These are phyloP conservation scores for Aspergillus neoniger DNA, from an alignment of 2,329 filamentous ascomycete species.

Conservation along the genomic window DNA sequence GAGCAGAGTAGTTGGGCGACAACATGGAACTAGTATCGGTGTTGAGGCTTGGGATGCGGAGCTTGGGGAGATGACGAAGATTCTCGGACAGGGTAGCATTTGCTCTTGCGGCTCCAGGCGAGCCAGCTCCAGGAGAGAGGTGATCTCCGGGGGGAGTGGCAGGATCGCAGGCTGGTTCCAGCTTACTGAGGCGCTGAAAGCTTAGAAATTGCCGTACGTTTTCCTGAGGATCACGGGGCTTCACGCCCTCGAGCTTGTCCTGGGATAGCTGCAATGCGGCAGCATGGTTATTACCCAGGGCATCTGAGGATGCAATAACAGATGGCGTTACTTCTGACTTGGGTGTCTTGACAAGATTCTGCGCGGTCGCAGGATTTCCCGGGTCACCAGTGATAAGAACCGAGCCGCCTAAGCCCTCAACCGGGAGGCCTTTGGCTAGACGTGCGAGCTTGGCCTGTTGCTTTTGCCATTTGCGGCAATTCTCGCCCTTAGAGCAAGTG, in stretches of 20 bases:
- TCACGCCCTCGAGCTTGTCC: slow-evolving; percentile 68
- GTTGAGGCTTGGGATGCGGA: slow-evolving; percentile 56
- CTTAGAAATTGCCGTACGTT: slow-evolving; percentile 88
- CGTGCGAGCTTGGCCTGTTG: slow-evolving; percentile 76
- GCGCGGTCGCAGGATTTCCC: slow-evolving; percentile 69
- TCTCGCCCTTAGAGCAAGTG: slow-evolving; percentile 80
- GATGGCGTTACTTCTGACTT: slow-evolving; percentile 77
- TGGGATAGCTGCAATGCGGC: slow-evolving; percentile 71
- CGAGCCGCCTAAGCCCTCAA: slow-evolving; percentile 66
- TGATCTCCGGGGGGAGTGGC: slow-evolving; percentile 14
- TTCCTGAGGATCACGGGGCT: slow-evolving; percentile 80
- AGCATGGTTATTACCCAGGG: slow-evolving; percentile 70
- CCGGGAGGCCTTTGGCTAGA: slow-evolving; percentile 74
- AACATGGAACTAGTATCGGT: slow-evolving; percentile 25
- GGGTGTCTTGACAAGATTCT: slow-evolving; percentile 60
- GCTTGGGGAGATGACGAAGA: slow-evolving; percentile 57
- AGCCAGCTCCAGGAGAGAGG: slow-evolving; percentile 5
- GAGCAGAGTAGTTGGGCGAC: slow-evolving; percentile 26
- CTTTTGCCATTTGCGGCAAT: slow-evolving; percentile 78
- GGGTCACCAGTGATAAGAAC: slow-evolving; percentile 78
- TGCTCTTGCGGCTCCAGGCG: slow-evolving; percentile 9
- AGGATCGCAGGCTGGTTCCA: slow-evolving; percentile 24
- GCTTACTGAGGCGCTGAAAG: slow-evolving; percentile 66
- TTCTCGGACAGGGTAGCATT: slow-evolving; percentile 41
- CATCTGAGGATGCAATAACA: slow-evolving; percentile 85